Evolutionary conservation across 345 rosid species (phyloP).

Genomic region (Hirschfeldia incana): DNA sequence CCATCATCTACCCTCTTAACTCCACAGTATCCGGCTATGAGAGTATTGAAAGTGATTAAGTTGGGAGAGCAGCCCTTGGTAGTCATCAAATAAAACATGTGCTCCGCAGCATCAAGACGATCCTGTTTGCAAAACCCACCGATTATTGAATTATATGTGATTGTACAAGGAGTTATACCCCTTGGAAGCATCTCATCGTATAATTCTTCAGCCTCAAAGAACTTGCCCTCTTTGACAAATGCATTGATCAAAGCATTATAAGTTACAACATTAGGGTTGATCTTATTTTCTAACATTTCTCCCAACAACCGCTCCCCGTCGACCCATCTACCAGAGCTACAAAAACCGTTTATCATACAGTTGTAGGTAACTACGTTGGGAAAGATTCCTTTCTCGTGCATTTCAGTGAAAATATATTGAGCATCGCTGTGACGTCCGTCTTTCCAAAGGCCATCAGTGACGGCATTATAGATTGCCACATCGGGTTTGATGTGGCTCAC

Average conservation of each 20-base stretch:
- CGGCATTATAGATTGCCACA: not conserved
- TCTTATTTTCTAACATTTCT: not conserved
- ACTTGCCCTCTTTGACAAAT: not conserved
- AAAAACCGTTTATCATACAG: not conserved
- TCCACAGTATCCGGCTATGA: not conserved
- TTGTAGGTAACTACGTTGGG: not conserved
- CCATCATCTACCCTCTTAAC: not conserved
- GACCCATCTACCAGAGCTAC: not conserved
- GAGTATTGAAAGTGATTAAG: not conserved
- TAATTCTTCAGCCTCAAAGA: not conserved
- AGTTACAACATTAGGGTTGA: not conserved
- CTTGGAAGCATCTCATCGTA: not conserved
- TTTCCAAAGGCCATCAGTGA: slow-evolving; percentile 13
- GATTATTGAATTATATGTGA: not conserved
- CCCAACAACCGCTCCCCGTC: not conserved
- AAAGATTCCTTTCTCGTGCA: not conserved
- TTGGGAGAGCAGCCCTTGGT: not conserved
- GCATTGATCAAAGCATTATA: not conserved
- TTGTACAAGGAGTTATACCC: not conserved
- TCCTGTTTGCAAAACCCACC: not conserved
- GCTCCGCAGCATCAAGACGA: not conserved
- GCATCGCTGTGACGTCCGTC: not conserved
- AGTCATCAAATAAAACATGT: not conserved
- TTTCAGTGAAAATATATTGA: not conserved
- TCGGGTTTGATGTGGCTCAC: not conserved